A percentile compares a stretch with the other conserved stretches of the same genome.
phyloP scores from a whole-genome alignment of 176 grass and related monocot species.

The Carex pumila region DNA sequence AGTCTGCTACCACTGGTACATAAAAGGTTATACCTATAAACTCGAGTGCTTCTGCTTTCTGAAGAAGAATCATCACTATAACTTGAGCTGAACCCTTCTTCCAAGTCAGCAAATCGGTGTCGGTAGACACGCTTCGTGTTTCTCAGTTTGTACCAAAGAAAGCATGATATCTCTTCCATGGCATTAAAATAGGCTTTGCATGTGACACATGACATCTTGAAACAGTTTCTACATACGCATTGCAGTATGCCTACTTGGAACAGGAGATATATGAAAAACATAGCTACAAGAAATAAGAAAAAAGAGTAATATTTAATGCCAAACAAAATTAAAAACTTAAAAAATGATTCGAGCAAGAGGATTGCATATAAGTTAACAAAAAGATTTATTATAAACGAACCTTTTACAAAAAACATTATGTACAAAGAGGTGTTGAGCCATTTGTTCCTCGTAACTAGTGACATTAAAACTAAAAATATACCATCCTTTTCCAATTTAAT shows the following conservation, averaged over 20 bases:
- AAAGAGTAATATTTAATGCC: neutral
- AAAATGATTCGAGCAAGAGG: neutral
- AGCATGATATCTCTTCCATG: slow-evolving; percentile 18
- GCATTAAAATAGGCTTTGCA: slow-evolving; percentile 20
- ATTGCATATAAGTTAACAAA: neutral
- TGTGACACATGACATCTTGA: slow-evolving; percentile 3
- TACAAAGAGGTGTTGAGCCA: neutral
- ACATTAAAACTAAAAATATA: neutral
- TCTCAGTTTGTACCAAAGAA: slow-evolving; percentile 18
- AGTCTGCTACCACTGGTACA: neutral
- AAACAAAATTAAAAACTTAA: neutral
- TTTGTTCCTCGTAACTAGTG: neutral
- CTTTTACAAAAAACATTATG: neutral
- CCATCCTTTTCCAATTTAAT: neutral
- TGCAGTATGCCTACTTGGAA: slow-evolving; percentile 14
- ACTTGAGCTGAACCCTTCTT: slow-evolving; percentile 18
- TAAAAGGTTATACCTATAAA: neutral
- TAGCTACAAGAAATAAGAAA: neutral
- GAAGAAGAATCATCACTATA: slow-evolving; percentile 16
- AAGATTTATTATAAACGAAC: neutral
- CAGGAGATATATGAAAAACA: slow-evolving; percentile 17
- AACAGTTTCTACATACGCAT: slow-evolving; percentile 21
- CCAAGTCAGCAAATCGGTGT: slow-evolving; percentile 7
- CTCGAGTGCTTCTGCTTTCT: neutral
- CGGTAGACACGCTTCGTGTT: slow-evolving; percentile 20